These are phyloP conservation scores for Talaromyces sp. DNA, from an alignment of 2,329 filamentous ascomycete genomes.

Conservation along the genomic window DNA sequence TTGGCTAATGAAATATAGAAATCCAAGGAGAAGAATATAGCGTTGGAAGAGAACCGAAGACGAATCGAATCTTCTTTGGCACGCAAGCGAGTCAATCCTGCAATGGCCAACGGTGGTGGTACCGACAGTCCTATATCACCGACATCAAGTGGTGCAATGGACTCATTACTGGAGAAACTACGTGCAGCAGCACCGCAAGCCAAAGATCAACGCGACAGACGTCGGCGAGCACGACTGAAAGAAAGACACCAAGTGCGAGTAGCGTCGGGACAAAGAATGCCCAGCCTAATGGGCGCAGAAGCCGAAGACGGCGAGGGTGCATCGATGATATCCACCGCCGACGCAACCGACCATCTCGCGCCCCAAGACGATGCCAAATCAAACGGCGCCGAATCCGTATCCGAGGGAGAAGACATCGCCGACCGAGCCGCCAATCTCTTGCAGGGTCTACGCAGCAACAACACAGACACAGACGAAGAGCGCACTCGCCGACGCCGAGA, in stretches of 20 bases:
- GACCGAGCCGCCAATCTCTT: constrained; percentile 79
- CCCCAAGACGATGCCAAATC: constrained; percentile 45
- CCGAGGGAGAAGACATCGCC: constrained; percentile 70
- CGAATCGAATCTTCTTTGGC: constrained; percentile 91
- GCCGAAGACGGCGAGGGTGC: constrained; percentile 44
- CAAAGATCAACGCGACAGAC: constrained; percentile 82
- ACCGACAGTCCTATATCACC: constrained; percentile 61
- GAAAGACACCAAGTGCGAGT: constrained; percentile 87
- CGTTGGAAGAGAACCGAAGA: constrained; percentile 75
- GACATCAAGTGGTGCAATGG: constrained; percentile 85
- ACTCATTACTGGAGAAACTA: constrained; percentile 89
- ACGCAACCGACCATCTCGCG: constrained; percentile 48
- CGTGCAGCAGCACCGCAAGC: constrained; percentile 88
- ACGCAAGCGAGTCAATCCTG: constrained; percentile 68
- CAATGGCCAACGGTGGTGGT: constrained; percentile 62
- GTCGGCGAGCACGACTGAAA: constrained; percentile 82
- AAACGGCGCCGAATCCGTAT: constrained; percentile 37
- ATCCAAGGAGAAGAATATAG: constrained; percentile 87
- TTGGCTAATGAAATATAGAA: constrained; percentile 51
- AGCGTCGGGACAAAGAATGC: constrained; percentile 85
- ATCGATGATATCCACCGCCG: constrained; percentile 28
- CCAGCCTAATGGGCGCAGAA: constrained; percentile 63
- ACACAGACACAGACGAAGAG: constrained; percentile 53
- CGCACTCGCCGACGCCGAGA: constrained; percentile 66
- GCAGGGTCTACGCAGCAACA: constrained; percentile 72